These are phyloP conservation scores for Litsea cubeba DNA, from an alignment of 164 flowering plant species.

Conservation along the genomic window DNA sequence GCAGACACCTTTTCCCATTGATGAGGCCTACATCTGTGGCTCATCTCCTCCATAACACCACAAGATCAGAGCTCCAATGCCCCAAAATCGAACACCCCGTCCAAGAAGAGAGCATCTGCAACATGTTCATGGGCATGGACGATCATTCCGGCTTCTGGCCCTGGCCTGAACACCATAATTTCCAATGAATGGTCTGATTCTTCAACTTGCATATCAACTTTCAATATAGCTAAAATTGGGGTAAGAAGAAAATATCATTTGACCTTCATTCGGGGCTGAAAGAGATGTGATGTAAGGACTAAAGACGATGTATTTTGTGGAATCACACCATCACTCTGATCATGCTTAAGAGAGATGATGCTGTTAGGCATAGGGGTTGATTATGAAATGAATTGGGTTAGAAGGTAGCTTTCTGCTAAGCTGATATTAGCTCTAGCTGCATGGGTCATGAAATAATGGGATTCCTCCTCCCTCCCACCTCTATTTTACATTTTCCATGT, in stretches of 20 bases:
- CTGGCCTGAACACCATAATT: conserved; percentile 77
- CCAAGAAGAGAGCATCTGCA: conserved; percentile 71
- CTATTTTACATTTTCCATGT: not conserved
- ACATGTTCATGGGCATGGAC: conserved; percentile 79
- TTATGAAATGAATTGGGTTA: not conserved
- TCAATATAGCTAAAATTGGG: too few relatives aligned
- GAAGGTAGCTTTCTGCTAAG: not conserved
- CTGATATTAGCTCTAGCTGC: conserved; percentile 15
- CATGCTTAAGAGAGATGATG: conserved; percentile 8
- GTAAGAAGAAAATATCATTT: not conserved
- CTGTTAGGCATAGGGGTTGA: conserved; percentile 4
- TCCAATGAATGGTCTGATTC: conserved; percentile 39
- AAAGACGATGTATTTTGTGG: conserved; percentile 11
- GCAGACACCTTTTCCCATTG: conserved; percentile 37
- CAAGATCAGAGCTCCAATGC: conserved; percentile 34
- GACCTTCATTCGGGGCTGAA: conserved; percentile 8
- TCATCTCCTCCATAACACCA: conserved; percentile 53
- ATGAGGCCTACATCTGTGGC: conserved; percentile 32
- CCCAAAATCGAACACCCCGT: conserved; percentile 35
- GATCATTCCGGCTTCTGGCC: conserved; percentile 94
- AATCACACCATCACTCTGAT: conserved; percentile 9
- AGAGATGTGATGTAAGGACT: conserved; percentile 9
- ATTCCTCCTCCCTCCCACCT: not conserved
- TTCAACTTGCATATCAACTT: not conserved
- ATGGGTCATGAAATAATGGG: conserved; percentile 14